Conservation (phyloP, 2,329 filamentous ascomycete species). For the Fusarium succisae region DNA sequence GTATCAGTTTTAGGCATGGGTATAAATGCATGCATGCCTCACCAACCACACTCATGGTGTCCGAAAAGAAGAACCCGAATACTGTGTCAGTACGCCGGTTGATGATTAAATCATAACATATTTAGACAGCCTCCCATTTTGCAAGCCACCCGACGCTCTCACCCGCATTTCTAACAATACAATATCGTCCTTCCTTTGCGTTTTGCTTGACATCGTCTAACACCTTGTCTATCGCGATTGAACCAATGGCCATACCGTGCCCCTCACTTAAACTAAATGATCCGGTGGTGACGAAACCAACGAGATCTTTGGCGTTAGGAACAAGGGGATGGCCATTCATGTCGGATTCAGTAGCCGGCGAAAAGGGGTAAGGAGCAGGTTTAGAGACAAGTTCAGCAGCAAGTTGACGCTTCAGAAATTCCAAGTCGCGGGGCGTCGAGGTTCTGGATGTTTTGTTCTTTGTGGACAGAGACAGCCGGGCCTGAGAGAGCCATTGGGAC, state of each 20-base stretch:
- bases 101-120: background rate
- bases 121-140: constrained; percentile 74
- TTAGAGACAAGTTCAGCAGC: constrained; percentile 59
- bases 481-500: constrained; percentile 74
- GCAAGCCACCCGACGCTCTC: constrained; percentile 82
- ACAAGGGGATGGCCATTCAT: constrained; percentile 69
- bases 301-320: constrained; percentile 78
- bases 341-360: constrained; percentile 49
- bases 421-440: constrained; percentile 43
- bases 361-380: constrained; percentile 45
- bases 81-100: background rate
- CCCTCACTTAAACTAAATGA: constrained; percentile 84
- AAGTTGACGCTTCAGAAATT: constrained; percentile 55
- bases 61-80: background rate
- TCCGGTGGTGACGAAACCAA: constrained; percentile 91
- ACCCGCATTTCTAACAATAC: constrained; percentile 84
- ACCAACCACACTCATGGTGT: background rate
- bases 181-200: constrained; percentile 63
- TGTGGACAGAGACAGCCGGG: constrained; percentile 41
- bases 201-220: constrained; percentile 47
- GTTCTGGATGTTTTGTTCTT: constrained; percentile 14
- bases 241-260: constrained; percentile 78
- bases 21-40: background rate
- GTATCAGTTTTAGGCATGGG: background rate
- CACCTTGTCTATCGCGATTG: constrained; percentile 69